Evolutionary conservation across 163 green algal genomes (phyloP), one percentile per base, ranked within the genome.

Genomic region (Scenedesmus sp.): DNA sequence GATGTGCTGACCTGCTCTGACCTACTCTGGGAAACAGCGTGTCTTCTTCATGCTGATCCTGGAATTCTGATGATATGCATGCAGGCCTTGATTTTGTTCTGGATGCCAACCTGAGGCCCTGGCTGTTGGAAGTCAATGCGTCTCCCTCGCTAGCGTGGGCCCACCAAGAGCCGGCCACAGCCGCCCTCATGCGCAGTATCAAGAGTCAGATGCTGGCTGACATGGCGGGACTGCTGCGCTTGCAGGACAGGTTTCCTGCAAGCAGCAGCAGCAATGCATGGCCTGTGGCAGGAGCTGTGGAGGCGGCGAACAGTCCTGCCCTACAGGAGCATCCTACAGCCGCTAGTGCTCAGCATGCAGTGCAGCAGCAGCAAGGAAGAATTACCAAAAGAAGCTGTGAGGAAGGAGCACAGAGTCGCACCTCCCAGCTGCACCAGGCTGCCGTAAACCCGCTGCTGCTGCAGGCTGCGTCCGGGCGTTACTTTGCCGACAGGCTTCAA

Each of bases 121-220:
- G 95, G 95, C 91, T 97, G 82, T 89, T 97, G 12, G 95, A 97
- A 93, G 93, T 96, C 83, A 97, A 97, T 91, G 93, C 91, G 53
- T 90, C 91, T 20, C 95, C 95, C 5, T 96, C 92, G 0, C 91
- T 95, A n/a, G 93, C 90, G 42, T 88, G 86, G 33, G 81, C 85
- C 16, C 91, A 94, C 76, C n/a, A 83, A 6, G 26, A 44, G 24
- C 35, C 56, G 1, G 68, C 0, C 35, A 88, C 59, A 26, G 76
- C 86, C 42, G 5, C 3, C 0, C 33, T 91, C 0, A 93, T 95
- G 37, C 70, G 83, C 40, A 44, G 90, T 22, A 81, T 88, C 3
- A 95, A 95, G 83, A 76, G 87, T 46, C 65, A 33, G 43, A 89
- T 94, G 86, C 79, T 95, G 79, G 10, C 43, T 44, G 93, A 94